These are phyloP conservation scores for Candida pini DNA, from an alignment of 805 yeast species.

Conservation along the genomic window DNA sequence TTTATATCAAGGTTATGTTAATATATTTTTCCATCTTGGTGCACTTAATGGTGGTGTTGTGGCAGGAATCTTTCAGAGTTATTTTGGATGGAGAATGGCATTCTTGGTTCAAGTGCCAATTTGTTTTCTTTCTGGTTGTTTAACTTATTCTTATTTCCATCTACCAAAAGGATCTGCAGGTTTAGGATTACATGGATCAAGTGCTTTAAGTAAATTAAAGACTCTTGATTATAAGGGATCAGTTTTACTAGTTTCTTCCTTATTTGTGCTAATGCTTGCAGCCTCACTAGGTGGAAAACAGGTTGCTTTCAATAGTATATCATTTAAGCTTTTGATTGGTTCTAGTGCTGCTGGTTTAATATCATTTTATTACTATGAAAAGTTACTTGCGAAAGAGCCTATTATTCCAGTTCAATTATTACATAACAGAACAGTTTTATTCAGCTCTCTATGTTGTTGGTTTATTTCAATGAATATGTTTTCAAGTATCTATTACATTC, in stretches of 20 bases:
- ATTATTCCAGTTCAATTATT: conserved; percentile 60
- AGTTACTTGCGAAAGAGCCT: conserved; percentile 52
- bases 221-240: conserved; percentile 69
- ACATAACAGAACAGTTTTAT: conserved; percentile 51
- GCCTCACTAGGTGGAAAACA: conserved; percentile 63
- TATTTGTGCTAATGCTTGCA: conserved; percentile 55
- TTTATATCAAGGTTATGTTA: conserved; percentile 75
- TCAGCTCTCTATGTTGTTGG: conserved; percentile 65
- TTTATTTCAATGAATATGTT: conserved; percentile 65
- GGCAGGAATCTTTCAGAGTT: conserved; percentile 51
- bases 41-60: conserved; percentile 65
- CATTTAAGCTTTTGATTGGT: conserved; percentile 31
- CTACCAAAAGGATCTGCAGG: conserved; percentile 45
- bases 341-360: conserved; percentile 30
- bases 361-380: conserved; percentile 48
- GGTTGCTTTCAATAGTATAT: conserved; percentile 39
- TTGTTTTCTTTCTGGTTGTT: conserved; percentile 34
- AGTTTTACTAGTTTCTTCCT: conserved; percentile 47
- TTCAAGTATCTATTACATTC: conserved; percentile 61
- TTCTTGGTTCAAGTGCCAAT: conserved; percentile 51
- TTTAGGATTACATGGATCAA: conserved; percentile 42
- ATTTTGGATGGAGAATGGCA: conserved; percentile 63
- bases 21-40: conserved; percentile 72
- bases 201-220: conserved; percentile 40
- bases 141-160: conserved; percentile 33